Conservation (phyloP, 345 rosid species). For the Euphorbia peplus region DNA sequence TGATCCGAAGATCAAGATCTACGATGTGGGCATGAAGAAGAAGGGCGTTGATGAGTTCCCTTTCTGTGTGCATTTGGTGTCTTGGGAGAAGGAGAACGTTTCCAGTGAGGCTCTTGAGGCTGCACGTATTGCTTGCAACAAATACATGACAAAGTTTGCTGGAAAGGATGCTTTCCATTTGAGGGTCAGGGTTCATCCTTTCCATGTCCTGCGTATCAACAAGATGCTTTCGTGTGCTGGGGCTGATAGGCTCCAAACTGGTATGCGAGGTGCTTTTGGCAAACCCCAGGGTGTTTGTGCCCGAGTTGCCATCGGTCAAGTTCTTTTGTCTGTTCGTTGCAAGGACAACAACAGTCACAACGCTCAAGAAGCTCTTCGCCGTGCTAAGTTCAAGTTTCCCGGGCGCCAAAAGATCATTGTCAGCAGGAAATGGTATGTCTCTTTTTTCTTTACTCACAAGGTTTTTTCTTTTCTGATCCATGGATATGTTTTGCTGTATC, state of each 20-base stretch:
- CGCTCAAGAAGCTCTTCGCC: conserved; percentile 80
- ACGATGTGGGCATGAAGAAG: conserved; percentile 80
- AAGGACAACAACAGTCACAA: conserved; percentile 61
- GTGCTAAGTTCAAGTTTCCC: conserved; percentile 78
- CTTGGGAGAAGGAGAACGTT: conserved; percentile 77
- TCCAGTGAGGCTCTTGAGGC: conserved; percentile 81
- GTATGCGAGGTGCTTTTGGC: conserved; percentile 81
- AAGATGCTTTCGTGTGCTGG: conserved; percentile 90
- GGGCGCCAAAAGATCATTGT: conserved; percentile 78
- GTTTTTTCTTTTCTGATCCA: not conserved
- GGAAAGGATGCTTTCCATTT: conserved; percentile 81
- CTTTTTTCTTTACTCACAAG: not conserved
- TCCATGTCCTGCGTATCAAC: conserved; percentile 76
- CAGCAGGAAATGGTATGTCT: conserved; percentile 66
- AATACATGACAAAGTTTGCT: conserved; percentile 67
- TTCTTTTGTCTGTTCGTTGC: conserved; percentile 71
- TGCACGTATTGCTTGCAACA: conserved; percentile 80
- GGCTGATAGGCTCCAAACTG: conserved; percentile 85
- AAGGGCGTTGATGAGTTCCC: conserved; percentile 81
- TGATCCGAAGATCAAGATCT: conserved; percentile 71
- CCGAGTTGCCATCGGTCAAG: conserved; percentile 75
- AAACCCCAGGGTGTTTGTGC: conserved; percentile 74
- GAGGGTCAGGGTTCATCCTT: conserved; percentile 72
- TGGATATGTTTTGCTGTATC: not conserved
- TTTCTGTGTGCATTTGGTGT: conserved; percentile 74